Base-by-base conservation (phyloP, 441 rosid species). In the Euphorbia celastroides region DNA sequence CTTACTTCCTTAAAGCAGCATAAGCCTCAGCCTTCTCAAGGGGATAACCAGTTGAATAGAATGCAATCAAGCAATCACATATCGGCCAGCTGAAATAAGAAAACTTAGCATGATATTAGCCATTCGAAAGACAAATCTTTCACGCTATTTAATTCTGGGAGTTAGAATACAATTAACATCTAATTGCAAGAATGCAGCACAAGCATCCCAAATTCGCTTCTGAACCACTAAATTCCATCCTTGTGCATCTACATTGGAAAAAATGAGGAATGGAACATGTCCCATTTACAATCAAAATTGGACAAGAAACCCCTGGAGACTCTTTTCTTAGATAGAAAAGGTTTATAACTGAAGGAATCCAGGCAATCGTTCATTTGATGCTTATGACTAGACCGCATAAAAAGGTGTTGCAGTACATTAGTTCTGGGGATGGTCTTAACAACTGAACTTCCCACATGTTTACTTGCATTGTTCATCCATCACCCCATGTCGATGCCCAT, bases 1-100 rank as follows among this genome's bases (percentile, higher is more conserved):
- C 92, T 79, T 75, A 93, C 98, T 95, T 95, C 78, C 98, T 83
- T 79, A 92, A 77, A 77, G 91, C 80, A 72, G 96, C 92, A 84
- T 92, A 95, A 66, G 92, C 93, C 80, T 95, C 92, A 27, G 92
- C 99, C 81, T 94, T 94, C 62, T 82, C 82, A 64, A 95, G 96
- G 71, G 98, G 96, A 80, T 92, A 92, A 60, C 98, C 98, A 79
- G 84, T 73, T 71, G 99, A 92, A 78, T 86, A 81, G 81, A 95
- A 95, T 60, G 93, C 99, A 80, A 95, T 92, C 82, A 92, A 82
- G 80, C 99, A 95, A 78, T 95, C 98, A 74, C 98, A 92, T 64
- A 90, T 72, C 38, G 98, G 96, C 97, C 97, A 93, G 69, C 97
- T 93, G 95, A 81, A 83, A 80, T 22, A 75, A 77, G 62, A 19